phyloP scores from a whole-genome alignment of 495 filamentous ascomycete genomes.

The Parmelia sp. region DNA sequence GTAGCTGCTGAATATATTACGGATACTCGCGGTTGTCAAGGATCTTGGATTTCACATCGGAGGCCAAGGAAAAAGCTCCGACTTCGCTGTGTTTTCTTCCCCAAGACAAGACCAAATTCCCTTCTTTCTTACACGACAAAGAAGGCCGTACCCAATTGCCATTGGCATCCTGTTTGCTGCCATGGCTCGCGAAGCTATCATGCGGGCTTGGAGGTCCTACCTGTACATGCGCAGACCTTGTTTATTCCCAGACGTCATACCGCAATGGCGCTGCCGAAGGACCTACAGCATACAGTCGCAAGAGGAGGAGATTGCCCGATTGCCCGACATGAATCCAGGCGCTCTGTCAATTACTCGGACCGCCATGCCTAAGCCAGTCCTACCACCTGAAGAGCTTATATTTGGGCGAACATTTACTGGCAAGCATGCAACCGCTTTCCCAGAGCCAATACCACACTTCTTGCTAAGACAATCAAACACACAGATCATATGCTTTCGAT shows the following conservation, averaged over 20 bases:
- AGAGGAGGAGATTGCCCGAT: constrained; percentile 46
- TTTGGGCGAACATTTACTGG: constrained; percentile 88
- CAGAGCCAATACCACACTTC: neutral
- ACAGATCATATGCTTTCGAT: constrained; percentile 93
- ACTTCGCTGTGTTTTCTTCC: neutral
- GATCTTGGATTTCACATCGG: neutral
- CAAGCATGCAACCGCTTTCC: constrained; percentile 30
- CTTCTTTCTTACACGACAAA: neutral
- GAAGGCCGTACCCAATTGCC: neutral
- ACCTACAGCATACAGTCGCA: constrained; percentile 55
- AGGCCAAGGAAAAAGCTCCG: neutral
- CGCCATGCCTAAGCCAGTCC: constrained; percentile 63
- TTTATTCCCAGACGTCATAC: constrained; percentile 17
- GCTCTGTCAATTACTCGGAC: constrained; percentile 70
- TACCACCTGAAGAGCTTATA: constrained; percentile 68
- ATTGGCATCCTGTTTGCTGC: neutral
- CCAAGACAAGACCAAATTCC: neutral
- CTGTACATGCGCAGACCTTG: neutral
- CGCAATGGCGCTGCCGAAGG: constrained; percentile 36
- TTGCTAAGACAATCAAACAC: constrained; percentile 6
- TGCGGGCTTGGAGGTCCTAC: neutral
- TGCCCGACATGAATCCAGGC: constrained; percentile 64
- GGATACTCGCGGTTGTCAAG: neutral
- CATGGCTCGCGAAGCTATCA: constrained; percentile 1
- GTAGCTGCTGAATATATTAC: neutral